Conservation (phyloP, 257 asterid species). For the Nicotiana paniculata region DNA sequence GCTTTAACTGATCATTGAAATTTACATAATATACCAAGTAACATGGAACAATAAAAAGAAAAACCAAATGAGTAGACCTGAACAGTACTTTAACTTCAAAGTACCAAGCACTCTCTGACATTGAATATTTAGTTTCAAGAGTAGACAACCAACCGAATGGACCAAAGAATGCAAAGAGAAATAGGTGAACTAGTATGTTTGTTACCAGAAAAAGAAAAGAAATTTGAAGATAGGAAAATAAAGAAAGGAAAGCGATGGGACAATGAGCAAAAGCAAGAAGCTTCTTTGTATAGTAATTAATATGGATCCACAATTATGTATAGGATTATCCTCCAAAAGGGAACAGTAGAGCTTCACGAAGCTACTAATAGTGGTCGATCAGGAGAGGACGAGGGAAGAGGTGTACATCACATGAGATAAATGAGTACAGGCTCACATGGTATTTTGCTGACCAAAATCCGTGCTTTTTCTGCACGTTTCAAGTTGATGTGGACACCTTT, state of each 20-base stretch:
- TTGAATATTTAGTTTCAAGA: not conserved
- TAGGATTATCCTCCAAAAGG: not conserved
- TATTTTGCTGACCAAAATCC: slow-evolving; percentile 54
- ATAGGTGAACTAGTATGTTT: not conserved
- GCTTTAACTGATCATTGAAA: not conserved
- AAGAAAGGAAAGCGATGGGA: not conserved
- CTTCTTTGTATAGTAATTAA: not conserved
- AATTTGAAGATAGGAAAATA: not conserved
- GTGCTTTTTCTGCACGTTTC: slow-evolving; percentile 83
- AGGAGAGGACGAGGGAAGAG: not conserved
- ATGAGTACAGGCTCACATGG: slow-evolving; percentile 45
- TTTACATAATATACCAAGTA: not conserved
- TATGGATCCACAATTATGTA: not conserved
- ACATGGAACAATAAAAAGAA: not conserved
- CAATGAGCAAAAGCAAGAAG: not conserved
- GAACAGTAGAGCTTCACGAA: not conserved
- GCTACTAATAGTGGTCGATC: not conserved
- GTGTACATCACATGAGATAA: slow-evolving; percentile 5
- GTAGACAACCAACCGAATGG: not conserved
- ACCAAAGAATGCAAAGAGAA: not conserved
- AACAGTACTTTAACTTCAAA: not conserved
- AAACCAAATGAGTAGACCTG: not conserved
- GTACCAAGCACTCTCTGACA: not conserved
- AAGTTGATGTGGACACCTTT: slow-evolving; percentile 76
- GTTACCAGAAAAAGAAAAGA: not conserved